Evolutionary conservation across 2,329 filamentous ascomycete species (phyloP).

Genomic region (Venturia carpophila): DNA sequence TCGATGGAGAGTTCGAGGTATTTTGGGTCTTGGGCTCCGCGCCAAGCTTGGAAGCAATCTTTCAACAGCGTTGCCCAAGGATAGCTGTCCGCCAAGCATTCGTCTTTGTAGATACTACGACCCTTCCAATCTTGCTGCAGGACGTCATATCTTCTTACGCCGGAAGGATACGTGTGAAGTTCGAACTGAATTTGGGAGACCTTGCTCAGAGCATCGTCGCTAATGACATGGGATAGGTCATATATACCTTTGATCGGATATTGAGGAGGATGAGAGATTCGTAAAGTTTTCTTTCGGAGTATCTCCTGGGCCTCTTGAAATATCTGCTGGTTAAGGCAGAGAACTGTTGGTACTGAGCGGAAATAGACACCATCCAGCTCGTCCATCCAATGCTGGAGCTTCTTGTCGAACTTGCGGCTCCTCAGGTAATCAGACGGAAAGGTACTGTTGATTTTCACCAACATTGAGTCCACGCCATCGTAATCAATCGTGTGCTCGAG

Average conservation of each 20-base stretch:
- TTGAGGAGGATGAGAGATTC: slow-evolving; percentile 7
- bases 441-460: background rate
- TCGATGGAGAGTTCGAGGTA: background rate
- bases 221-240: background rate
- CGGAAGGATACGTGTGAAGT: background rate
- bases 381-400: background rate
- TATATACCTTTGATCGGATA: background rate
- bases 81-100: background rate
- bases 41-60: slow-evolving; percentile 3
- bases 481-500: background rate
- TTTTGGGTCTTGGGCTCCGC: background rate
- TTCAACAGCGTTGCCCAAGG: slow-evolving; percentile 6
- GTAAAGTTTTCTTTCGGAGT: background rate
- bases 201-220: background rate
- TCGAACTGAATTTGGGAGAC: background rate
- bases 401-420: background rate
- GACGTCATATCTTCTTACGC: background rate
- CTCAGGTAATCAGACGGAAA: background rate
- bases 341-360: background rate
- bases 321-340: slow-evolving; percentile 4
- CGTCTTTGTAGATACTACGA: background rate
- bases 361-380: background rate
- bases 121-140: background rate
- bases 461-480: background rate
- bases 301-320: slow-evolving; percentile 7